A percentile compares a stretch with the other conserved stretches of the same genome.
Conservation (phyloP, 768 basidiomycete species). For the Termitomyces sp. region DNA sequence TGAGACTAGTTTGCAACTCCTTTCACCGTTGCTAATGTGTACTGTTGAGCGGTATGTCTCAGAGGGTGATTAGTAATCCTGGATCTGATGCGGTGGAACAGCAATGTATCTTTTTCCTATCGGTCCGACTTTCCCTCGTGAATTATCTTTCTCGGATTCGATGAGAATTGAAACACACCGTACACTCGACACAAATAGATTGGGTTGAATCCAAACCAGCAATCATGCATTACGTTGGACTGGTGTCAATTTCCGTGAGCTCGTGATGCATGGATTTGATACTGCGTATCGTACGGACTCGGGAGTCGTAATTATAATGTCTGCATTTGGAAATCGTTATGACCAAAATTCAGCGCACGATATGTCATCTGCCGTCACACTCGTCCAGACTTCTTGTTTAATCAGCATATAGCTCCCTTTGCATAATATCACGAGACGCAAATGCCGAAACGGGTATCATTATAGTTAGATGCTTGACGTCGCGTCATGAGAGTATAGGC, state of each 20-base stretch:
- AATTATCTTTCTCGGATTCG: background rate
- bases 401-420: background rate
- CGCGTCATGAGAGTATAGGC: background rate
- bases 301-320: background rate
- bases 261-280: background rate
- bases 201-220: background rate
- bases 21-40: background rate
- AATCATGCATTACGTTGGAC: background rate
- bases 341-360: background rate
- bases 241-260: background rate
- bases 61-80: background rate
- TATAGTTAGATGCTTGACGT: background rate
- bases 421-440: background rate
- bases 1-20: background rate
- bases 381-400: background rate
- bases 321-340: background rate
- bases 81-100: background rate
- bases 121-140: background rate
- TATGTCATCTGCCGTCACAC: background rate
- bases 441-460: background rate
- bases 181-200: background rate
- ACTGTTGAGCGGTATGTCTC: background rate
- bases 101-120: too few relatives aligned
- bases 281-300: background rate
- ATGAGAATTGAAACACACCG: background rate